Percentiles rank a stretch among this genome's conserved stretches.
Evolutionary conservation across 164 flowering plant genomes (phyloP).

Genomic region (Santalum album): DNA sequence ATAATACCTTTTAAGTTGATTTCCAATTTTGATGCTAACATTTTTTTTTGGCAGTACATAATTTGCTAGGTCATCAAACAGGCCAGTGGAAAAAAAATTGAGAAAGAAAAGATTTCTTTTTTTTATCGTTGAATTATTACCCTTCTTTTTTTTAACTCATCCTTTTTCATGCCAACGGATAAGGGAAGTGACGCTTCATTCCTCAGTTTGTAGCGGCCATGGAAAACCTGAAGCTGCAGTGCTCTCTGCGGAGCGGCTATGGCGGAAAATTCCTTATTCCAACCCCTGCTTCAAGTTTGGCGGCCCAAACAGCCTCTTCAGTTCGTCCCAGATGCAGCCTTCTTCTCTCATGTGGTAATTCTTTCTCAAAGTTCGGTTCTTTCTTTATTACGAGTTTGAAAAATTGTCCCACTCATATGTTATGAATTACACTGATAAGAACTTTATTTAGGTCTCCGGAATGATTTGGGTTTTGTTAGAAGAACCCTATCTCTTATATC

Average conservation of each 20-base stretch:
- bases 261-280: constrained; percentile 18
- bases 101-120: no score
- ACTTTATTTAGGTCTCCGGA: no score
- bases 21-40: no score
- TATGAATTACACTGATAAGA: no score
- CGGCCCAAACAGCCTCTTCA: constrained; percentile 5
- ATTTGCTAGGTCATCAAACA: no score
- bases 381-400: background rate
- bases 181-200: background rate
- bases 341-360: constrained; percentile 19
- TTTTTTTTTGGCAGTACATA: no score
- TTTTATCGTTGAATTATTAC: no score
- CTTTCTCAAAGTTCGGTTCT: background rate
- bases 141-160: no score
- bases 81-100: no score
- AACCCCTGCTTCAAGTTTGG: constrained; percentile 15
- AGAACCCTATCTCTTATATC: constrained; percentile 8
- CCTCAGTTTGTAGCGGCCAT: constrained; percentile 17
- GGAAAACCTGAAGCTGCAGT: constrained; percentile 31
- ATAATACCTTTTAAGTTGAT: no score
- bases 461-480: no score
- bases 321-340: constrained; percentile 13
- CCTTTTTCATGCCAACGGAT: background rate
- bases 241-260: constrained; percentile 12
- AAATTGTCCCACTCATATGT: no score